A percentile compares a stretch with the other conserved stretches of the same genome.
phyloP scores from a whole-genome alignment of 192 early-diverging fungal genomes.

The Umbelopsis sp. region DNA sequence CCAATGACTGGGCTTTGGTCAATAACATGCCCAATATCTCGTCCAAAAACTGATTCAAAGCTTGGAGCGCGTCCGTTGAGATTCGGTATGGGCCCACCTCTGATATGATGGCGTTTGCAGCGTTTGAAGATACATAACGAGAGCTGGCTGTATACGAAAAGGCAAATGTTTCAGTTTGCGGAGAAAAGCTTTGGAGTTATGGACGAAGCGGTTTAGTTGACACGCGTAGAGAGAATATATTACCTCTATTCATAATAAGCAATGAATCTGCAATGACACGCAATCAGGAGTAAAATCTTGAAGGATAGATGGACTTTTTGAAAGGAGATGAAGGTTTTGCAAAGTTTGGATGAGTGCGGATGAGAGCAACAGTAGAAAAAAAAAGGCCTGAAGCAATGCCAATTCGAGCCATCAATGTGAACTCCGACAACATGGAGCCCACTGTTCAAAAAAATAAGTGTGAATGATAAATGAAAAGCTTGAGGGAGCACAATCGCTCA shows the following conservation, averaged over 20 bases:
- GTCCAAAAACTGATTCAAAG: slow-evolving; percentile 57
- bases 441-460: no score
- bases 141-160: background rate
- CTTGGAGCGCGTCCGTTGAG: slow-evolving; percentile 55
- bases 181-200: background rate
- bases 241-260: slow-evolving; percentile 1
- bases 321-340: background rate
- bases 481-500: no score
- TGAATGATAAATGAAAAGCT: no score
- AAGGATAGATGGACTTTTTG: background rate
- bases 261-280: background rate
- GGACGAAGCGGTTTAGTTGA: background rate
- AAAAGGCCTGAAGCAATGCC: background rate
- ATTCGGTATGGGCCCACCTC: slow-evolving; percentile 55
- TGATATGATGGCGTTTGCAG: slow-evolving; percentile 60
- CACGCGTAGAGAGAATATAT: background rate
- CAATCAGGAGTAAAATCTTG: background rate
- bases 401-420: background rate
- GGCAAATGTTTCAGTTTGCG: slow-evolving; percentile 13
- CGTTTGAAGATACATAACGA: slow-evolving; percentile 14
- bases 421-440: slow-evolving; percentile 4
- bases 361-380: background rate
- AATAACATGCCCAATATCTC: slow-evolving; percentile 53
- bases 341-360: slow-evolving; percentile 4
- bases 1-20: slow-evolving; percentile 51